These are phyloP conservation scores for Curvularia hawaiiensis DNA, from an alignment of 2,329 filamentous ascomycete species.

Conservation along the genomic window DNA sequence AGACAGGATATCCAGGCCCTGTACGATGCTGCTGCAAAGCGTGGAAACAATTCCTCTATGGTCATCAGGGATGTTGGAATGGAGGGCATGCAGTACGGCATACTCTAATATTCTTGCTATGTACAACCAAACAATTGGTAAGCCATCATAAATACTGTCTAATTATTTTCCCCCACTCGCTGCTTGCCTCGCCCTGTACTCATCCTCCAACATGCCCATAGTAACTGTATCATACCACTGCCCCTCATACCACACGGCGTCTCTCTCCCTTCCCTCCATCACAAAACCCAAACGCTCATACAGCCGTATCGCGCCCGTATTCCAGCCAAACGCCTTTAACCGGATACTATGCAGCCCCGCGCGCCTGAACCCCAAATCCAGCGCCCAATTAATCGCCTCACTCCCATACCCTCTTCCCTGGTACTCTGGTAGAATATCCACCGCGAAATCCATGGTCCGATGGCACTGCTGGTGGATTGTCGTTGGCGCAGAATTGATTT, in stretches of 20 bases:
- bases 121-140: background rate
- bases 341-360: background rate
- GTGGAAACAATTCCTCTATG: constrained; percentile 9
- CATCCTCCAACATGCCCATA: constrained; percentile 36
- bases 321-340: constrained; percentile 41
- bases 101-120: background rate
- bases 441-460: background rate
- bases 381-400: background rate
- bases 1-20: constrained; percentile 63
- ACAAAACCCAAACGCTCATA: constrained; percentile 56
- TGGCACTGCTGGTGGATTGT: background rate
- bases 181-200: constrained; percentile 26
- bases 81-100: background rate
- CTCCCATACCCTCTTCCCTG: background rate
- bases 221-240: constrained; percentile 44
- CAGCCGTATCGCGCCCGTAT: constrained; percentile 50
- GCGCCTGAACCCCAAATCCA: background rate
- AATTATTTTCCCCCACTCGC: background rate
- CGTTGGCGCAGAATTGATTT: background rate
- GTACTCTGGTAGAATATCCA: background rate
- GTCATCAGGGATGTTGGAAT: background rate
- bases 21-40: constrained; percentile 56
- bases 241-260: constrained; percentile 53
- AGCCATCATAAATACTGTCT: background rate
- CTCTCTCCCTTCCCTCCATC: constrained; percentile 50